Evolutionary conservation across 2,329 filamentous ascomycete genomes (phyloP).

Genomic region (Mycosphaerella arachidis): DNA sequence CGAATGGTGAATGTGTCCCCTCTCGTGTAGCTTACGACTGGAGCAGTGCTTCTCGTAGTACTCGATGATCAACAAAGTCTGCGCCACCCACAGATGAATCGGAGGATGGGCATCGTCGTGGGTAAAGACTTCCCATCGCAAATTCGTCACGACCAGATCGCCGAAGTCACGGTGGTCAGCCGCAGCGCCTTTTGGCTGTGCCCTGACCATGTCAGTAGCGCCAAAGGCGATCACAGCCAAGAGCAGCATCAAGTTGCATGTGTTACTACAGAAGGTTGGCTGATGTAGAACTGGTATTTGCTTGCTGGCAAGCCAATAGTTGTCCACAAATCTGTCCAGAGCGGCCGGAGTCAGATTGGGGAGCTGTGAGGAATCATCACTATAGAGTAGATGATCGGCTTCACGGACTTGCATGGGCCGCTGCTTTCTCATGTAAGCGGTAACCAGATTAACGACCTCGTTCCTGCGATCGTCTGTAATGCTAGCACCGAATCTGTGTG

Average conservation of each 20-base stretch:
- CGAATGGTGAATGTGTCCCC: slow-evolving; percentile 66
- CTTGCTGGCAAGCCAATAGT: slow-evolving; percentile 88
- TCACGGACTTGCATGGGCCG: neutral
- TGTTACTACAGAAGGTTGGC: slow-evolving; percentile 81
- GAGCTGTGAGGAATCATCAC: slow-evolving; percentile 2
- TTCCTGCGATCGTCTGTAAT: neutral
- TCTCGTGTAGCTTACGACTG: slow-evolving; percentile 83
- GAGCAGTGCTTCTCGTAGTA: slow-evolving; percentile 78
- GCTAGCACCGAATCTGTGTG: neutral
- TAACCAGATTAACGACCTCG: slow-evolving; percentile 5
- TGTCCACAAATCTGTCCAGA: slow-evolving; percentile 88
- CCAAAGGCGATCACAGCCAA: slow-evolving; percentile 87
- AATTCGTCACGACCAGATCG: slow-evolving; percentile 81
- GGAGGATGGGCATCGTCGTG: slow-evolving; percentile 88
- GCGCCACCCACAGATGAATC: slow-evolving; percentile 81
- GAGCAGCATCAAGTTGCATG: slow-evolving; percentile 72
- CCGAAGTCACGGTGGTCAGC: slow-evolving; percentile 74
- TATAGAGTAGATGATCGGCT: neutral
- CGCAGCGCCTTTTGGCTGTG: slow-evolving; percentile 66
- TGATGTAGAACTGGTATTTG: slow-evolving; percentile 90
- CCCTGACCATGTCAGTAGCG: slow-evolving; percentile 77
- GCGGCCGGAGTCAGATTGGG: slow-evolving; percentile 70
- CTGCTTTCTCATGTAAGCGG: slow-evolving; percentile 9
- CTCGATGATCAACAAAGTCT: slow-evolving; percentile 88
- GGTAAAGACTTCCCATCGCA: slow-evolving; percentile 91